These are phyloP conservation scores for Trichoderma gracile DNA, from an alignment of 2,329 filamentous ascomycete species.

Conservation along the genomic window DNA sequence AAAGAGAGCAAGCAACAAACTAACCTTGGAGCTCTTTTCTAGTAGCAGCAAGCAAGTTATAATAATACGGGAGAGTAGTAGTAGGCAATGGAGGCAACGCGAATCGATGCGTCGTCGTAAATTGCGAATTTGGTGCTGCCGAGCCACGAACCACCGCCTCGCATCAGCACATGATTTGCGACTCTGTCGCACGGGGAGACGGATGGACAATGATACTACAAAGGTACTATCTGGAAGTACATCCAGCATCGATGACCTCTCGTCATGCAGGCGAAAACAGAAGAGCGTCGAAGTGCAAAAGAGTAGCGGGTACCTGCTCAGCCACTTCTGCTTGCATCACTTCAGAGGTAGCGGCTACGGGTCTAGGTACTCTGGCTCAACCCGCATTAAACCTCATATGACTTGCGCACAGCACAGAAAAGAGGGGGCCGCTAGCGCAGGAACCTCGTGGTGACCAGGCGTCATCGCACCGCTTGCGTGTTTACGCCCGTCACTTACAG, in stretches of 20 bases:
- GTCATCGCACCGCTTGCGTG: background rate
- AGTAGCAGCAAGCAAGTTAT: too few relatives aligned
- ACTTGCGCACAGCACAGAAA: background rate
- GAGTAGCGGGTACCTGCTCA: background rate
- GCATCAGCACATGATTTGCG: background rate
- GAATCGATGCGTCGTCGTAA: background rate
- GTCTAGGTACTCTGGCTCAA: background rate
- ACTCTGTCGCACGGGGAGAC: conserved; percentile 5
- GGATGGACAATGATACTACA: too few relatives aligned
- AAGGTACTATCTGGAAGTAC: too few relatives aligned
- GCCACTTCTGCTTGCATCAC: background rate
- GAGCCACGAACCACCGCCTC: conserved; percentile 14
- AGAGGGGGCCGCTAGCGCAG: conserved; percentile 14
- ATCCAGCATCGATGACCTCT: background rate
- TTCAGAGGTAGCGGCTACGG: background rate
- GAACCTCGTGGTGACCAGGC: conserved; percentile 14
- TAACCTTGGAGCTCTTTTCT: too few relatives aligned
- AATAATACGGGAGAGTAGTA: too few relatives aligned
- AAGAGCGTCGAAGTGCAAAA: background rate
- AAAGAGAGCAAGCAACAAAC: background rate
- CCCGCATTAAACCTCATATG: background rate
- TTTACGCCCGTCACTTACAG: background rate
- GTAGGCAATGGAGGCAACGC: background rate
- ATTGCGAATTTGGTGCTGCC: conserved; percentile 12
- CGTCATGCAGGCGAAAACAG: too few relatives aligned